Percentiles rank a stretch among this genome's conserved stretches.
phyloP scores from a whole-genome alignment of 2,329 filamentous ascomycete genomes.

The Claviceps cyperi region DNA sequence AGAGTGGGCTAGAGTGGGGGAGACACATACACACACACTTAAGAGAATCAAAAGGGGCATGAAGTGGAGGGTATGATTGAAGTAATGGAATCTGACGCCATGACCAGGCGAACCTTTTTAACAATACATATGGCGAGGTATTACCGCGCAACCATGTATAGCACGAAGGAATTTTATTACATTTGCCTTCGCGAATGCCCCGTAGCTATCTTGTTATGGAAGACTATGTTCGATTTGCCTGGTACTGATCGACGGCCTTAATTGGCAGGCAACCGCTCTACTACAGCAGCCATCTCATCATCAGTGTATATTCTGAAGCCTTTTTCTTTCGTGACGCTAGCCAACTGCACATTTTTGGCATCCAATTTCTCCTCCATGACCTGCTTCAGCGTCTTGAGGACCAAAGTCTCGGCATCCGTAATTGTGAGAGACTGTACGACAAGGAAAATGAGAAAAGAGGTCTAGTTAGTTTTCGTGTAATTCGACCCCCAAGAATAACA shows the following conservation, averaged over 20 bases:
- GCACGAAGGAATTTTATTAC: neutral
- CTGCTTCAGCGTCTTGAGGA: constrained; percentile 96
- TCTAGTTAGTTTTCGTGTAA: neutral
- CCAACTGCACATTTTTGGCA: constrained; percentile 94
- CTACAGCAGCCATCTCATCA: constrained; percentile 89
- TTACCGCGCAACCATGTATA: neutral
- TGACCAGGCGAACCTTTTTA: constrained; percentile 12
- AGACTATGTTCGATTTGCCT: neutral
- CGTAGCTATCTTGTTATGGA: constrained; percentile 7
- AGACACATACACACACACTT: neutral
- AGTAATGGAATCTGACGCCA: constrained; percentile 6
- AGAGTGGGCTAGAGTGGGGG: neutral
- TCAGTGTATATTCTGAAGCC: constrained; percentile 98
- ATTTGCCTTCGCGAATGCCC: neutral
- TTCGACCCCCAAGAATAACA: neutral
- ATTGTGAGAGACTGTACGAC: constrained; percentile 65
- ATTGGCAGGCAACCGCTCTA: constrained; percentile 64
- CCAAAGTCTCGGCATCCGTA: constrained; percentile 81
- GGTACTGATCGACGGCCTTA: constrained; percentile 18
- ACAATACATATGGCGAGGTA: constrained; percentile 14
- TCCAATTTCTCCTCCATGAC: constrained; percentile 99
- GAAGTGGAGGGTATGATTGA: neutral
- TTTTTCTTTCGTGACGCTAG: constrained; percentile 93
- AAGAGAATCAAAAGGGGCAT: neutral
- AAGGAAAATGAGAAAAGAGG: too few species aligned